These are phyloP conservation scores for Amanita brunnescens DNA, from an alignment of 768 basidiomycete species.

Conservation along the genomic window DNA sequence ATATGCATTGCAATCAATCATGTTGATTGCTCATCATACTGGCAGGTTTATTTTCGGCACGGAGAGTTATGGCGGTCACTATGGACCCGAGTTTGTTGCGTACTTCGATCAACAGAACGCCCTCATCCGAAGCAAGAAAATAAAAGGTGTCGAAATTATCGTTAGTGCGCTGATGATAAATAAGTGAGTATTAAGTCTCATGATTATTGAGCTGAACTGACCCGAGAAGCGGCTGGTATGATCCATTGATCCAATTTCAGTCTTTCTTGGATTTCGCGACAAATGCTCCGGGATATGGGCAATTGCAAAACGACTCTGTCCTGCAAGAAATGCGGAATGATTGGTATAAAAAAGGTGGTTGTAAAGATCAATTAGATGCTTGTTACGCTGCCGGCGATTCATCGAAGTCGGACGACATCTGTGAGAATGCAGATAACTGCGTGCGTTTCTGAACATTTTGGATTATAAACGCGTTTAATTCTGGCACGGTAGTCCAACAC, in stretches of 20 bases:
- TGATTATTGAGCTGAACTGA: background rate
- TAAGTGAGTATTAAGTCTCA: slow-evolving; percentile 28
- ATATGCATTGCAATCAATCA: background rate
- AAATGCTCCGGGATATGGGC: slow-evolving; percentile 60
- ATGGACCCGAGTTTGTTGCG: slow-evolving; percentile 54
- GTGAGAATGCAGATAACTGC: slow-evolving; percentile 42
- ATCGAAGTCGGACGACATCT: slow-evolving; percentile 39
- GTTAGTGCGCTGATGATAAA: slow-evolving; percentile 61
- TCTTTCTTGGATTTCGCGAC: slow-evolving; percentile 54
- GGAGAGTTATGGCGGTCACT: slow-evolving; percentile 64
- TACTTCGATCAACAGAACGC: slow-evolving; percentile 58
- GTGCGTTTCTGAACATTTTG: slow-evolving; percentile 23
- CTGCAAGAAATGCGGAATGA: slow-evolving; percentile 38
- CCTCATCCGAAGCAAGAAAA: slow-evolving; percentile 32
- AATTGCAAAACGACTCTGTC: slow-evolving; percentile 39
- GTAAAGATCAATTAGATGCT: slow-evolving; percentile 43
- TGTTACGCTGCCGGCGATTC: slow-evolving; percentile 49
- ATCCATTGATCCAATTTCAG: slow-evolving; percentile 54
- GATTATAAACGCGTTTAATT: background rate
- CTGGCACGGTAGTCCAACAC: slow-evolving; percentile 28
- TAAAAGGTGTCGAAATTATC: slow-evolving; percentile 41
- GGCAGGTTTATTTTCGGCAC: slow-evolving; percentile 54
- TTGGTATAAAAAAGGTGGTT: slow-evolving; percentile 41
- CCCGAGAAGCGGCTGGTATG: slow-evolving; percentile 48
- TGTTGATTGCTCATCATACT: background rate